These are phyloP conservation scores for Leccinum huronense DNA, from an alignment of 1,284 basidiomycete genomes.

Conservation along the genomic window DNA sequence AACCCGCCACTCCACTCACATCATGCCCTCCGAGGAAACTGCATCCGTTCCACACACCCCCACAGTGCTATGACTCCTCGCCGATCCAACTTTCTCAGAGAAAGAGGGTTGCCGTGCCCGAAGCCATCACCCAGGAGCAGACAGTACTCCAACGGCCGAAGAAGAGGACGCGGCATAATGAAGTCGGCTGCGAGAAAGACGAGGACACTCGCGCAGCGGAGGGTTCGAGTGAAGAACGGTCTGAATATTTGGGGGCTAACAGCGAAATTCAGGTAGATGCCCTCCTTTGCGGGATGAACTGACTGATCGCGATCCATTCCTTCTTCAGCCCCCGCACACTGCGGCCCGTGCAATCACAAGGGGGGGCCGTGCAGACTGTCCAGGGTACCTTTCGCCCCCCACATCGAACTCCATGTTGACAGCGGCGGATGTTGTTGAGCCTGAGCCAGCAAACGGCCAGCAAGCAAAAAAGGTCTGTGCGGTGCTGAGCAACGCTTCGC, in stretches of 20 bases:
- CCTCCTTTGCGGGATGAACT: not conserved
- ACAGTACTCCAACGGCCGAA: not conserved
- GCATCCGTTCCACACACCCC: not conserved
- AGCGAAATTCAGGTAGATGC: not conserved
- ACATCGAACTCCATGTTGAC: no score
- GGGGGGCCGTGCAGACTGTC: not conserved
- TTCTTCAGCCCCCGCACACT: not conserved
- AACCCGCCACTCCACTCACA: not conserved
- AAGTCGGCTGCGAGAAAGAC: not conserved
- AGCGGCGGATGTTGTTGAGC: no score
- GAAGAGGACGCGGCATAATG: not conserved
- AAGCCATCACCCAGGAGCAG: not conserved
- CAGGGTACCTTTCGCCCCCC: not conserved
- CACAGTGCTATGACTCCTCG: not conserved
- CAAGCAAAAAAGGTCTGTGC: not conserved
- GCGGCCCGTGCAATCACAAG: not conserved
- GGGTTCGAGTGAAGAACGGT: not conserved
- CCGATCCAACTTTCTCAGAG: not conserved
- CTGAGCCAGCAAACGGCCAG: not conserved
- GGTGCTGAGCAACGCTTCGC: not conserved
- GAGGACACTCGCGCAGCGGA: not conserved
- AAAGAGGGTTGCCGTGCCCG: not conserved
- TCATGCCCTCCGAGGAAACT: not conserved
- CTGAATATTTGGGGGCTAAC: not conserved
- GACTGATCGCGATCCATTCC: not conserved